Base-by-base conservation (phyloP, 257 asterid species). In the Primulina huaijiensis region DNA sequence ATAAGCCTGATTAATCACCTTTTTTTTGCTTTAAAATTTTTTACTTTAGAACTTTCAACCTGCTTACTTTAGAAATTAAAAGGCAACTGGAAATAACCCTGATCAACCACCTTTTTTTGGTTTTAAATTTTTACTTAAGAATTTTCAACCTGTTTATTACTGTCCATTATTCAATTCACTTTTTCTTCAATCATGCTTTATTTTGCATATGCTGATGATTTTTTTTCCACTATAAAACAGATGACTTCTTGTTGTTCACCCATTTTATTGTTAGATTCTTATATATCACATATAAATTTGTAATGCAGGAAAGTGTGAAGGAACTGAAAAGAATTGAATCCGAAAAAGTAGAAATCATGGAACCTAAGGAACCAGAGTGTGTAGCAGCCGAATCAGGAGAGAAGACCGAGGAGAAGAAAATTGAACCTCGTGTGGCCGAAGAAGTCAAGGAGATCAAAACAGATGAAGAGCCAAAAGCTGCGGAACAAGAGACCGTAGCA, bases 281-380 rank as follows among this genome's bases (percentile, higher is more conserved):
- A 55, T 65, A 14, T 3, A 33, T 55, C 17, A 14, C 38, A 2
- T 61, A 46, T 55, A 12, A 46, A 46, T 46, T 46, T 46, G 14
- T 4, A 25, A 30, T 59, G 76, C 86, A 85, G 95, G 84, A 80
- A 79, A 83, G 79, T 50, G 89, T 75, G 70, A 85, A 87, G 80
- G 82, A 85, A 60, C 73, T 70, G 63, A 82, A 82, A 75, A 73
- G 43, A 30, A 68, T 73, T 70, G 89, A 77, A 70, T 75, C 62
- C 56, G 84, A 77, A 52, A 66, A 8, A 59, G 83, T 68, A 64
- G 81, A 38, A 34, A 72, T 20, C 68, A 72, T 75, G 23, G 76
- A 78, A 73, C 64, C 1, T 11, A 40, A 11, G 52, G 17, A 11
- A 11, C 52, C 52, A 40, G 52, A 2, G 16, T 10, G 16, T 40